These are phyloP conservation scores for Stagonosporopsis tanaceti DNA, from an alignment of 2,329 filamentous ascomycete species.

Conservation along the genomic window DNA sequence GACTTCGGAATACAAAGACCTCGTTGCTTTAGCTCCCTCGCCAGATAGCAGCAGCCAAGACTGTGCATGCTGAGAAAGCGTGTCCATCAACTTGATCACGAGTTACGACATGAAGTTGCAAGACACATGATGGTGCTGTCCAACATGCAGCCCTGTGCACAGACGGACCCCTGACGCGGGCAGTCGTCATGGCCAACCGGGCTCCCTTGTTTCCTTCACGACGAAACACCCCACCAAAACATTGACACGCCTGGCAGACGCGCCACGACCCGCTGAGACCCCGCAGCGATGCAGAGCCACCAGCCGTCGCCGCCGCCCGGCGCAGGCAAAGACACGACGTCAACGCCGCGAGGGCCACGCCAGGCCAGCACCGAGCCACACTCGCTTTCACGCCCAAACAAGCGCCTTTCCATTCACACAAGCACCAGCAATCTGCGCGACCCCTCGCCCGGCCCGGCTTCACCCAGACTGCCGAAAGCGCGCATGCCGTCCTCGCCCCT, in stretches of 20 bases:
- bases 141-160: conserved; percentile 12
- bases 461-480: conserved; percentile 32
- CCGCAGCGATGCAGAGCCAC: conserved; percentile 39
- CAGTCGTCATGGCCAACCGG: conserved; percentile 5
- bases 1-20: too few species aligned
- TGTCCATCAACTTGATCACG: too few species aligned
- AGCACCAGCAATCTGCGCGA: conserved; percentile 37
- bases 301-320: conserved; percentile 18
- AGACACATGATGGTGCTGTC: too few species aligned
- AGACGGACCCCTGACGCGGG: conserved; percentile 12
- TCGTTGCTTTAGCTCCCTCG: too few species aligned
- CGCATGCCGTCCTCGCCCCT: conserved; percentile 41
- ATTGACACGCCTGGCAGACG: conserved; percentile 24
- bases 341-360: conserved; percentile 25
- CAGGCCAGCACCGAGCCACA: conserved; percentile 46
- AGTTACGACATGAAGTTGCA: too few species aligned
- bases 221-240: conserved; percentile 21
- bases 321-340: conserved; percentile 12
- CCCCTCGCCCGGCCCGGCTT: conserved; percentile 41
- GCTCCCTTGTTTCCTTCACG: conserved; percentile 11
- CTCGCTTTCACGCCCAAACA: conserved; percentile 43
- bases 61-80: too few species aligned
- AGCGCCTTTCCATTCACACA: conserved; percentile 49
- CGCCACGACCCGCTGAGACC: conserved; percentile 35
- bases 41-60: too few species aligned